Conservation (phyloP, 192 early-diverging fungal species). For the Globomyces pollinis-pini region DNA sequence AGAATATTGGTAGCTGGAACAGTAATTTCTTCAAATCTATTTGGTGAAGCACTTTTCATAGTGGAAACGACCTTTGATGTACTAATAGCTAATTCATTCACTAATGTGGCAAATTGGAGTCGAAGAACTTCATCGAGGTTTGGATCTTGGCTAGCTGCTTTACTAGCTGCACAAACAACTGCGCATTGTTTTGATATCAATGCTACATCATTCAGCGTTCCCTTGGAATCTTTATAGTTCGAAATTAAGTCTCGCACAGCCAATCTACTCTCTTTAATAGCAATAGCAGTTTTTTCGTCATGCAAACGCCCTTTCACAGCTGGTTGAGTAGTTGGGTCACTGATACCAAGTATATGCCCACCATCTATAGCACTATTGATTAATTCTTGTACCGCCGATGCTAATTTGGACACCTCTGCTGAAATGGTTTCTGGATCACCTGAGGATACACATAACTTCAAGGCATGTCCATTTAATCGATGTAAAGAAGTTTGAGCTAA, state of each 20-base stretch:
- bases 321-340: not conserved
- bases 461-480: not conserved
- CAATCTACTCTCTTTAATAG: not conserved
- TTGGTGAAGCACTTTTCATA: not conserved
- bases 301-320: not conserved
- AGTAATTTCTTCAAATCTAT: not conserved
- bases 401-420: not conserved
- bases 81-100: not conserved
- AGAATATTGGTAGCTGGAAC: not conserved
- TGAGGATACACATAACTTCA: not conserved
- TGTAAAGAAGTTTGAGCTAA: not conserved
- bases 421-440: not conserved
- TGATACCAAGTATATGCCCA: not conserved
- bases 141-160: not conserved
- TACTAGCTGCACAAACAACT: not conserved
- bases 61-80: not conserved
- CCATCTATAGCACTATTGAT: not conserved
- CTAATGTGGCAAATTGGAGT: not conserved
- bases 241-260: not conserved
- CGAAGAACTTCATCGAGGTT: not conserved
- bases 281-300: no score
- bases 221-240: not conserved
- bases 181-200: not conserved
- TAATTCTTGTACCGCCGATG: not conserved
- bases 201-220: not conserved